These are phyloP conservation scores for Ensete glaucum DNA, from an alignment of 176 grass and related monocot genomes.

Conservation along the genomic window DNA sequence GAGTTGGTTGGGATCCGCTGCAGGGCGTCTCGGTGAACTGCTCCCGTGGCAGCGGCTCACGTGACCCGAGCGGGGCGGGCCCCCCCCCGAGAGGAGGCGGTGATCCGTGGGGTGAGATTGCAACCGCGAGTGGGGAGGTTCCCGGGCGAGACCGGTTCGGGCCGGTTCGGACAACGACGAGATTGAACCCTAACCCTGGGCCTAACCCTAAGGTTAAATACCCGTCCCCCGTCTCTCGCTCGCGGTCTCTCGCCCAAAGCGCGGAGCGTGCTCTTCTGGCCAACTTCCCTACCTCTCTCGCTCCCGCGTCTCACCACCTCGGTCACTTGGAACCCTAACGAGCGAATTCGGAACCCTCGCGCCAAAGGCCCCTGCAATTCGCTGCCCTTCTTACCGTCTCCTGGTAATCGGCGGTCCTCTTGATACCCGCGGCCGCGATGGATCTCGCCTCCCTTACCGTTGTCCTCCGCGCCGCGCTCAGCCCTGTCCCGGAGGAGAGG, in stretches of 20 bases:
- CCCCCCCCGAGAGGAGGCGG: too few species aligned
- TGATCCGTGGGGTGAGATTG: too few species aligned
- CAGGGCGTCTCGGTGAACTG: too few species aligned
- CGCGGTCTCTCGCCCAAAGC: slow-evolving; percentile 12
- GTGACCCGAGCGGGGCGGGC: too few species aligned
- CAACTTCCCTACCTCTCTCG: slow-evolving; percentile 8
- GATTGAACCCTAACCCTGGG: too few species aligned
- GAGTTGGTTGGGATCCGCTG: too few species aligned
- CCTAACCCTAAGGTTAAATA: slow-evolving; percentile 91
- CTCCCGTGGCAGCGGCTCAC: not conserved
- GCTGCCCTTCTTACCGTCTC: not conserved
- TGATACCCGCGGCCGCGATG: slow-evolving; percentile 30
- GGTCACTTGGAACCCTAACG: slow-evolving; percentile 8
- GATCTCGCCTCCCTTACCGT: slow-evolving; percentile 71
- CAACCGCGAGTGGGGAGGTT: not conserved
- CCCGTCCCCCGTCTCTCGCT: slow-evolving; percentile 15
- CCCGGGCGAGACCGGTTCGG: not conserved
- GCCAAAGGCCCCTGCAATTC: not conserved
- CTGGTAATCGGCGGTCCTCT: not conserved
- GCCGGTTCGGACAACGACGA: not conserved
- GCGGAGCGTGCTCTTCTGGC: slow-evolving; percentile 19
- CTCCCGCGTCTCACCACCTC: slow-evolving; percentile 15
- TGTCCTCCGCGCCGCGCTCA: slow-evolving; percentile 77
- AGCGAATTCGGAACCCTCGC: slow-evolving; percentile 11
- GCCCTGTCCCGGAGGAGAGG: slow-evolving; percentile 69